These are phyloP conservation scores for Bassia scoparia DNA, from an alignment of 148 eudicot genomes.

Conservation along the genomic window DNA sequence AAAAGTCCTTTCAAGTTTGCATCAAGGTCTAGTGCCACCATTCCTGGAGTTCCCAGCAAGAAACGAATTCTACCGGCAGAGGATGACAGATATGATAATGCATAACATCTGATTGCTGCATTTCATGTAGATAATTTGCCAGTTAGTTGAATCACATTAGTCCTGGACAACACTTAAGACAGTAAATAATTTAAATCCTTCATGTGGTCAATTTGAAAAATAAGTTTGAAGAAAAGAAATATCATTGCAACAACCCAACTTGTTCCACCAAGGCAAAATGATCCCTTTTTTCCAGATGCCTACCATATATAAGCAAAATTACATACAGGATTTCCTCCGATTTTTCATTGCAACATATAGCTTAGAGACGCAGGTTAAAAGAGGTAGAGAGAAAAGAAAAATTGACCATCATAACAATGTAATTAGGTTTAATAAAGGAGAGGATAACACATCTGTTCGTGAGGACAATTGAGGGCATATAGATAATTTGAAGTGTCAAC, in stretches of 20 bases:
- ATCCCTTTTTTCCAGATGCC: background rate
- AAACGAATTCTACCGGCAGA: slow-evolving; percentile 95
- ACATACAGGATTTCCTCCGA: no score
- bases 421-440: no score
- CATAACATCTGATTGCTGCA: slow-evolving; percentile 98
- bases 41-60: slow-evolving; percentile 90
- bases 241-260: background rate
- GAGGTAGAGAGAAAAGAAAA: no score
- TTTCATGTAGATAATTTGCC: slow-evolving; percentile 10
- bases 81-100: slow-evolving; percentile 90
- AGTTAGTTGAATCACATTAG: background rate
- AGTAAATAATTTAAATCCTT: no score
- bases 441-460: no score
- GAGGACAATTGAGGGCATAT: no score
- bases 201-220: background rate
- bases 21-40: slow-evolving; percentile 98
- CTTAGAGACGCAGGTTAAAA: no score
- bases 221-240: background rate
- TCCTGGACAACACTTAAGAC: background rate
- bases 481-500: no score
- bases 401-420: no score
- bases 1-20: slow-evolving; percentile 75
- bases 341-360: no score
- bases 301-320: background rate
- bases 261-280: background rate